These are phyloP conservation scores for Yamadazyma atmosphaerica DNA, from an alignment of 1,139 yeast genomes.

Conservation along the genomic window DNA sequence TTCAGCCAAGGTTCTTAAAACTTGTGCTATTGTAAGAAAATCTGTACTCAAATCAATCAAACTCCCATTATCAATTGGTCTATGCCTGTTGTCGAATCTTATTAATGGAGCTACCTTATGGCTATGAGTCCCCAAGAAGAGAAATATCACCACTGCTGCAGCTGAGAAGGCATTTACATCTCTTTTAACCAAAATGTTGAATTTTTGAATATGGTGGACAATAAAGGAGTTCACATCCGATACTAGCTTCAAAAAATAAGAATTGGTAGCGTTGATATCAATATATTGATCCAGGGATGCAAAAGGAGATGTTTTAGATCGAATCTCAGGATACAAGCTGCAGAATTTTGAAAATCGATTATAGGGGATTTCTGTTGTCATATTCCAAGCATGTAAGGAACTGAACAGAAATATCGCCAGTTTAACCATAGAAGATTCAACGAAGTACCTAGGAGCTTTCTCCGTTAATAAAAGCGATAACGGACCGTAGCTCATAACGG, in stretches of 20 bases:
- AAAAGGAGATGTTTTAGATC: not conserved
- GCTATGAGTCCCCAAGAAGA: slow-evolving; percentile 34
- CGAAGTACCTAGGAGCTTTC: slow-evolving; percentile 2
- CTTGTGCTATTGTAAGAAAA: slow-evolving; percentile 9
- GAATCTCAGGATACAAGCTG: not conserved
- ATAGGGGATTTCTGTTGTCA: not conserved
- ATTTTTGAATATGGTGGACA: not conserved
- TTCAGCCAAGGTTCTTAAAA: not conserved
- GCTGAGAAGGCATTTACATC: slow-evolving; percentile 14
- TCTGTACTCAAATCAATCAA: slow-evolving; percentile 12
- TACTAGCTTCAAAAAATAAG: not conserved
- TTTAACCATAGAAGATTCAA: slow-evolving; percentile 2
- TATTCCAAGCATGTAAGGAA: slow-evolving; percentile 5
- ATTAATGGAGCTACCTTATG: slow-evolving; percentile 29
- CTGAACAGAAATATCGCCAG: slow-evolving; percentile 6
- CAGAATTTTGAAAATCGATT: not conserved
- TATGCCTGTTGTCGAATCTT: slow-evolving; percentile 17
- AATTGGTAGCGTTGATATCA: too few relatives aligned
- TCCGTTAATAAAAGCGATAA: not conserved
- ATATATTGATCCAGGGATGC: too few relatives aligned
- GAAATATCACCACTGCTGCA: slow-evolving; percentile 25
- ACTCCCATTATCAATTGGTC: slow-evolving; percentile 17
- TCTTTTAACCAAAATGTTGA: not conserved
- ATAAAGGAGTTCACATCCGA: not conserved
- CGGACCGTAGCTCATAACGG: not conserved